Base-by-base conservation (phyloP, 192 early-diverging fungal species). In the Coemansia sp. region DNA sequence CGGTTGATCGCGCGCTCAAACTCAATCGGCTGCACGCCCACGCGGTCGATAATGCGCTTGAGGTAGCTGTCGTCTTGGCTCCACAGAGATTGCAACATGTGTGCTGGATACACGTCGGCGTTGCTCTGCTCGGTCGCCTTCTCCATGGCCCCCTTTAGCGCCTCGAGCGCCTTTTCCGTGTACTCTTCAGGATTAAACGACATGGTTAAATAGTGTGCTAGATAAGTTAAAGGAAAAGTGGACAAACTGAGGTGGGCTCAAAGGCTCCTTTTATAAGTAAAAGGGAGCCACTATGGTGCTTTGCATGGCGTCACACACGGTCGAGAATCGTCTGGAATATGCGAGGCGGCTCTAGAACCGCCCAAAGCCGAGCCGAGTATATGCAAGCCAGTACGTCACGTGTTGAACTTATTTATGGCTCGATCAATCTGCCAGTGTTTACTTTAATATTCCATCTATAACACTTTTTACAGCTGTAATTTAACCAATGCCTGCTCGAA, bases 91-190 rank as follows among this genome's bases (percentile, higher is more conserved):
- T 82, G 82, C 23, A 90, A 87, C 25, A 99, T 62, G 71, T 99
- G 97, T 3, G 86, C 75, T 2, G 94, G 92, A n/a, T 87, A 77
- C 3, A 99, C 67, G 27, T 93, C 89, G 25, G 83, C 70, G 74
- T 97, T 87, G 11, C 72, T 69, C 74, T 85, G 89, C 64, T 96
- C 93, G 16, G 82, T 84, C 16, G 94, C 94, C 49, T 84, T 77
- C 47, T 83, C 82, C 63, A 87, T 78, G 19, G 89, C 89, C 19
- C 62, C 59, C 10, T 76, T 73, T 52, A 97, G 68, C 23, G 86
- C 74, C 65, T 88, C 88, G 68, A 87, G 85, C 12, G 91, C 85
- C 77, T 94, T 95, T 60, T 97, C 93, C 39, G 95, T 97, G 68
- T 93, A 95, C 55, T 89, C 74, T 48, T 88, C 87, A 2, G 85